phyloP scores from a whole-genome alignment of 176 grass and related monocot species.

The Oryza nivara region DNA sequence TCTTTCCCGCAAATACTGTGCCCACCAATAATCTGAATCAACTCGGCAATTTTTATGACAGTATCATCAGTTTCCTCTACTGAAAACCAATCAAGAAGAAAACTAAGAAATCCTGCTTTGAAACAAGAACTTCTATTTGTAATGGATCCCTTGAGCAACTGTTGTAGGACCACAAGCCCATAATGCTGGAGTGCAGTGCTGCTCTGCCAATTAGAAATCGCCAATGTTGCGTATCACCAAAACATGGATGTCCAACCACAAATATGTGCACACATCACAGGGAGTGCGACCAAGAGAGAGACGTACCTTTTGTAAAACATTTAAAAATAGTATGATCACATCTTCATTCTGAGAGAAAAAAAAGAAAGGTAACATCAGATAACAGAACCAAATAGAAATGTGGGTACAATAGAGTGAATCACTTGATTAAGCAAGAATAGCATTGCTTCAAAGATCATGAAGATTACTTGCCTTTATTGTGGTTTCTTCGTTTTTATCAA shows the following conservation, averaged over 20 bases:
- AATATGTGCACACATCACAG: background rate
- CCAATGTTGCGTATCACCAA: conserved; percentile 40
- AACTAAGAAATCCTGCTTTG: conserved; percentile 84
- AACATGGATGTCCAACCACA: background rate
- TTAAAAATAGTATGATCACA: conserved; percentile 82
- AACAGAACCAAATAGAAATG: conserved; percentile 32
- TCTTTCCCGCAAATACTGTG: conserved; percentile 98
- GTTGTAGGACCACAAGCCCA: conserved; percentile 81
- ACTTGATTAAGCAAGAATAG: conserved; percentile 31
- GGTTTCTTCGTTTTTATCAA: conserved; percentile 79
- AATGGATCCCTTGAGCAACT: conserved; percentile 86
- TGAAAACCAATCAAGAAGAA: conserved; percentile 98
- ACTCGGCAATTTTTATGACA: conserved; percentile 69
- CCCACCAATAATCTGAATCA: conserved; percentile 97
- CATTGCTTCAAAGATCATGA: conserved; percentile 35
- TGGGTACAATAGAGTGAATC: conserved; percentile 35
- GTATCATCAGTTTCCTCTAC: conserved; percentile 72
- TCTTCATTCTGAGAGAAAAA: conserved; percentile 87
- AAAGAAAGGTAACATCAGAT: conserved; percentile 39
- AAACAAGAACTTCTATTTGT: conserved; percentile 91
- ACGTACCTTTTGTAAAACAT: conserved; percentile 86
- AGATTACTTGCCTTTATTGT: conserved; percentile 70
- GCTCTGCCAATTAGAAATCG: conserved; percentile 81
- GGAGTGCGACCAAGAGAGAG: background rate
- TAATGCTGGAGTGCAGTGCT: conserved; percentile 81